These are phyloP conservation scores for Rickenella mellea DNA, from an alignment of 768 basidiomycete genomes.

Conservation along the genomic window DNA sequence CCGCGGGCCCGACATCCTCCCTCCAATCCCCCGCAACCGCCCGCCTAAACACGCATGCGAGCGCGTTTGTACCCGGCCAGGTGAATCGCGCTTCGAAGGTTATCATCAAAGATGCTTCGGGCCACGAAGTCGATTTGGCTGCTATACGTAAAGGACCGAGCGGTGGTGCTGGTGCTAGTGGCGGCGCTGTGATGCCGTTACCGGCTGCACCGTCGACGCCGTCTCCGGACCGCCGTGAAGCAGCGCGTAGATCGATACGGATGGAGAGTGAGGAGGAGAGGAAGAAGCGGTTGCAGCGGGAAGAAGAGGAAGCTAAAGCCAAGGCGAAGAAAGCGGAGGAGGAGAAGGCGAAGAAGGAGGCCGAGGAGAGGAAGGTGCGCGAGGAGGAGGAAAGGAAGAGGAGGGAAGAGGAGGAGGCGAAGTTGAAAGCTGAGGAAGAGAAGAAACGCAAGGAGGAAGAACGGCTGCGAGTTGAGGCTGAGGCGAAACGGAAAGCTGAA, in stretches of 20 bases:
- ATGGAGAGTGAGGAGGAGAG: constrained; percentile 58
- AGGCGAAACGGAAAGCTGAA: constrained; percentile 25
- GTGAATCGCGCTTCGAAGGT: constrained; percentile 35
- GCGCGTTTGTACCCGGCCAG: constrained; percentile 52
- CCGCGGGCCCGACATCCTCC: constrained; percentile 50
- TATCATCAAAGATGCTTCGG: constrained; percentile 51
- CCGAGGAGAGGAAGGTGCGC: constrained; percentile 14
- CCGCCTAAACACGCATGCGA: constrained; percentile 53
- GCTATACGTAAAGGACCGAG: constrained; percentile 40
- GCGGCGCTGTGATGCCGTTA: background rate
- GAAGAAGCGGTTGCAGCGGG: constrained; percentile 35
- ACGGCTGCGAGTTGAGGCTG: constrained; percentile 17
- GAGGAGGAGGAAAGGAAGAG: constrained; percentile 12
- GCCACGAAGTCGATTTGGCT: constrained; percentile 54
- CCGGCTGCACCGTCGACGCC: too few species aligned
- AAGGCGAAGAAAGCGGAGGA: constrained; percentile 12
- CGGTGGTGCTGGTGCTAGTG: constrained; percentile 16
- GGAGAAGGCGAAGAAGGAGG: constrained; percentile 11
- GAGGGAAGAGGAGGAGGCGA: constrained; percentile 27
- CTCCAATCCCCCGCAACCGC: constrained; percentile 54
- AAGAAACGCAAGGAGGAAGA: constrained; percentile 25
- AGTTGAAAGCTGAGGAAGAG: constrained; percentile 21
- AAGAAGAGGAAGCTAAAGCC: constrained; percentile 21
- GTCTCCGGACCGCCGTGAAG: constrained; percentile 22
- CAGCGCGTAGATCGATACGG: constrained; percentile 30